Base-by-base conservation (phyloP, 2,329 filamentous ascomycete genomes). In the Magnaporthales sp. region DNA sequence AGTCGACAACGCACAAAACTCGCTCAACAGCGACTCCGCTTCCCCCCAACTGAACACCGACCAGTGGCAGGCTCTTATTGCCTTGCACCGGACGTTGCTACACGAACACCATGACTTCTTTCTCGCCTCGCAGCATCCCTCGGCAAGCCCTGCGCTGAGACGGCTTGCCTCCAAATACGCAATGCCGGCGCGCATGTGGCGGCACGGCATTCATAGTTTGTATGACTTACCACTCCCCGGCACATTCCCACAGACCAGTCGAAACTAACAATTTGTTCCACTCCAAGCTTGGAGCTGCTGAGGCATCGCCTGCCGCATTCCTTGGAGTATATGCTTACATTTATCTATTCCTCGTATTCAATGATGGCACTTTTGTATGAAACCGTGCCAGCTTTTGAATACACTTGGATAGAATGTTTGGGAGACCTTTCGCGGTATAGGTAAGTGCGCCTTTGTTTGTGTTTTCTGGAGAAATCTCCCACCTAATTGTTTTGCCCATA, bases 121-220 rank as follows among this genome's bases (percentile, higher is more conserved):
- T 67, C 80, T 97, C 0, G 93, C 93, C 0, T 91, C 87, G 0
- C 93, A 97, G 70, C 93, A 98, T 73, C 93, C 92, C 0, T 90
- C 89, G 0, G 91, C 92, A 0, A 91, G 84, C 27, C 82, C 83
- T 0, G 86, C 89, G 0, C 75, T 98, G 0, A 83, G 85, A 3
- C 80, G 86, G 0, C 76, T 97, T 0, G 89, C 93, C 0, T 84
- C 84, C 0, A 95, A 95, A 68, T 97, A 97, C 71, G 88, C 88
- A 0, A 97, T 98, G 92, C 93, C 94, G 0, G 92, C 91, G 0
- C 82, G 94, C 0, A 95, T 98, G 91, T 98, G 95, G 95, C 84
- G 92, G 0, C 91, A 96, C 71, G 94, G 91, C 0, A 97, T 98
- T 3, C 92, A 96, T 73, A 89, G 87, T 0, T 95, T 95, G 38